Conservation (phyloP, 345 rosid genomes). For the Syzygium jambos region DNA sequence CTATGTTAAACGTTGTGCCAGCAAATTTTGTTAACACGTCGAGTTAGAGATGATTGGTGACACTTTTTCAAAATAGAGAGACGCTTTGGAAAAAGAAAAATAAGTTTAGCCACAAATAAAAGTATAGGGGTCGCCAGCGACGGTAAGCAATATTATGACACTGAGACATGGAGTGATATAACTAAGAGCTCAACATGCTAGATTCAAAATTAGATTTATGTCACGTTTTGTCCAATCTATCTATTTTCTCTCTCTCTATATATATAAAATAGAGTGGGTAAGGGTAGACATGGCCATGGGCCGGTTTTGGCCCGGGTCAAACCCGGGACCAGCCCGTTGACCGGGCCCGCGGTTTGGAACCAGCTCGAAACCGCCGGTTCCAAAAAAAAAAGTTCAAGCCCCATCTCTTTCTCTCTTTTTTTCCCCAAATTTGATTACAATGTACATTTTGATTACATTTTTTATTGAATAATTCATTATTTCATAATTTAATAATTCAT, state of each 20-base stretch:
- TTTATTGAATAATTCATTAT: too few relatives aligned
- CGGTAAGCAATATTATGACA: not conserved
- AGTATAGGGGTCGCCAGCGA: rapidly evolving
- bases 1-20: rapidly evolving
- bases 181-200: not conserved
- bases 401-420: too few relatives aligned
- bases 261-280: not conserved
- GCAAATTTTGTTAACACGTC: rapidly evolving
- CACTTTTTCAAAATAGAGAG: not conserved
- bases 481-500: too few relatives aligned
- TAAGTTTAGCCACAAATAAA: not conserved
- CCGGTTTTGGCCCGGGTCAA: too few relatives aligned
- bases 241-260: not conserved
- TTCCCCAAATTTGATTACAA: too few relatives aligned
- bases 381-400: too few relatives aligned
- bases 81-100: too few relatives aligned
- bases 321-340: too few relatives aligned
- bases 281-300: too few relatives aligned
- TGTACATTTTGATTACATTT: too few relatives aligned
- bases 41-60: not conserved
- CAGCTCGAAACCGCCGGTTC: too few relatives aligned
- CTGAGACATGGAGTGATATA: rapidly evolving
- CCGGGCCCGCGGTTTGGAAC: too few relatives aligned
- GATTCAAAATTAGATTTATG: not conserved
- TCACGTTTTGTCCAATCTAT: not conserved